These are phyloP conservation scores for Kluyveromyces wickerhamii DNA, from an alignment of 805 yeast genomes.

Conservation along the genomic window DNA sequence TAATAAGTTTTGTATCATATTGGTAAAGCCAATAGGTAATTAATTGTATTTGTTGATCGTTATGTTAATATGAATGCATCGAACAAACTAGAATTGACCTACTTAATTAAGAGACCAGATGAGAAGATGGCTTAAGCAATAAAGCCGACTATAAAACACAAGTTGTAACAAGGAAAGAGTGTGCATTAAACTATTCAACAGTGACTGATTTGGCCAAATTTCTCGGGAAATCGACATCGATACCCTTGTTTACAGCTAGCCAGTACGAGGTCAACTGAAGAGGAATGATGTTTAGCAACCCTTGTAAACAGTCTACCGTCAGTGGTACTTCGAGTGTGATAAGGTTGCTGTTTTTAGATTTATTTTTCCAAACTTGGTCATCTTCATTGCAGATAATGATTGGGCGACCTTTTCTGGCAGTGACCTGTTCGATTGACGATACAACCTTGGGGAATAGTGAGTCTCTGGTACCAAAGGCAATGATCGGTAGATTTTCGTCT, in stretches of 20 bases:
- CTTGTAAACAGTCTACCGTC: constrained; percentile 97
- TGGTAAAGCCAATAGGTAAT: no score
- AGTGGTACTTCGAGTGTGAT: constrained; percentile 85
- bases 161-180: no score
- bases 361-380: constrained; percentile 48
- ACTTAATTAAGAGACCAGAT: no score
- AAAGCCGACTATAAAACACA: no score
- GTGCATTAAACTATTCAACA: constrained; percentile 52
- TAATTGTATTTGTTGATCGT: no score
- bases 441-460: constrained; percentile 92
- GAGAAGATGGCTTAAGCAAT: no score
- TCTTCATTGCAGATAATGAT: constrained; percentile 86
- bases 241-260: constrained; percentile 91
- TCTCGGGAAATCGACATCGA: constrained; percentile 97
- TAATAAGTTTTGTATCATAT: no score
- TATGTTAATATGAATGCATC: no score
- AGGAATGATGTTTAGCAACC: constrained; percentile 88
- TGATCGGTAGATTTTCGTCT: constrained; percentile 87
- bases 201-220: constrained; percentile 98
- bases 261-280: constrained; percentile 93
- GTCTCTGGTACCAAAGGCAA: constrained; percentile 94
- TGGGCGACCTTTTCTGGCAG: constrained; percentile 96
- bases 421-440: constrained; percentile 93
- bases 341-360: constrained; percentile 33
- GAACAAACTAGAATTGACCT: no score